Evolutionary conservation across 2,329 filamentous ascomycete species (phyloP).

Genomic region (Pseudogymnoascus sp.): DNA sequence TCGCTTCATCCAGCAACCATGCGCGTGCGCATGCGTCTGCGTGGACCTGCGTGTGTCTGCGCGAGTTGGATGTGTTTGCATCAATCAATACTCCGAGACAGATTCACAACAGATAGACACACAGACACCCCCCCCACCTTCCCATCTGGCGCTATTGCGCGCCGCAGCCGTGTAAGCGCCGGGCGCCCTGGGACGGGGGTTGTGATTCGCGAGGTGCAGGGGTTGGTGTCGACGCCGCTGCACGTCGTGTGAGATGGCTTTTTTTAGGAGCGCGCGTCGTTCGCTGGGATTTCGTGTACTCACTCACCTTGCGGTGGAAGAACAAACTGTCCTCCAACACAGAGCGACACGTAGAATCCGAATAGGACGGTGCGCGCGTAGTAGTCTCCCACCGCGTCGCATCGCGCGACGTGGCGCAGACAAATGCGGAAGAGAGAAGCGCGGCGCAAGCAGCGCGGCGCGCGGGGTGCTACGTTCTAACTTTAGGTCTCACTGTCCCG

Average conservation of each 20-base stretch:
- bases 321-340: background rate
- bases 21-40: background rate
- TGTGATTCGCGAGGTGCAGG: background rate
- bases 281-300: background rate
- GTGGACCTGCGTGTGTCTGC: no score
- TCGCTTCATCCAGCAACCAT: background rate
- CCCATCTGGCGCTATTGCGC: background rate
- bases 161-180: slow-evolving; percentile 6
- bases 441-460: background rate
- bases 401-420: background rate
- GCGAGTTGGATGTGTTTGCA: background rate
- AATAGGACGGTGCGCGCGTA: background rate
- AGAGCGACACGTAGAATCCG: no score
- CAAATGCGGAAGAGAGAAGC: background rate
- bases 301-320: background rate
- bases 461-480: background rate
- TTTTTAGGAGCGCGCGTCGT: background rate
- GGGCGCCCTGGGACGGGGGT: background rate
- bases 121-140: background rate
- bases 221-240: background rate
- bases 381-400: background rate
- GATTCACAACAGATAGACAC: background rate
- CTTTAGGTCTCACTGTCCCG: background rate
- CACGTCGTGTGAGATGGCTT: background rate
- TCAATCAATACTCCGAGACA: background rate